Percentiles rank a stretch among this genome's conserved stretches.
phyloP scores from a whole-genome alignment of 352 stramenopile species.

The Blastocystis sp. region DNA sequence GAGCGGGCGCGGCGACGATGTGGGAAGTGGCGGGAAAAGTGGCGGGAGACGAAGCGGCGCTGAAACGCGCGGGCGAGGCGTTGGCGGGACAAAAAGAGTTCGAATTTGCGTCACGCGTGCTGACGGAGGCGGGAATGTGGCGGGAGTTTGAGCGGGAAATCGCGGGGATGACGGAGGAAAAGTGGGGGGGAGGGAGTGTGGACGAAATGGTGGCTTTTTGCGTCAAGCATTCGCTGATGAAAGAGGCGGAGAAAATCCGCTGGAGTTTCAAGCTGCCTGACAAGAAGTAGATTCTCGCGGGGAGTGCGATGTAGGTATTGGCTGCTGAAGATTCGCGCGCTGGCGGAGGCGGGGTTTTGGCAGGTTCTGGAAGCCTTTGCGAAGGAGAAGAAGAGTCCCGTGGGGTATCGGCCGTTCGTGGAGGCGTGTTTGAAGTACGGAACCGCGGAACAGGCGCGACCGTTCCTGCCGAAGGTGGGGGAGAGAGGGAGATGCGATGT shows the following conservation, averaged over 20 bases:
- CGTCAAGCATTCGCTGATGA: not conserved
- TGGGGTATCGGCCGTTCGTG: conserved; percentile 33
- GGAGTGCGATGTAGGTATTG: not conserved
- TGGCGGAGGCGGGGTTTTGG: conserved; percentile 35
- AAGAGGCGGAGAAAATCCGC: conserved; percentile 37
- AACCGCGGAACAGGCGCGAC: not conserved
- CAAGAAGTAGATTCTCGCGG: not conserved
- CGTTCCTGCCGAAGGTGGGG: conserved; percentile 15
- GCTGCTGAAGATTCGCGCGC: conserved; percentile 28
- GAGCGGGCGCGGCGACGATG: too few relatives aligned
- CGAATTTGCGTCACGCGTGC: too few relatives aligned
- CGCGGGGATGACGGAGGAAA: not conserved
- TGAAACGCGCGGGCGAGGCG: too few relatives aligned
- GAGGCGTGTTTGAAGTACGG: conserved; percentile 6
- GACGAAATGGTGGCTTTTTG: conserved; percentile 20
- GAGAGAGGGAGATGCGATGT: not conserved
- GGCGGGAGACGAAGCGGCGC: too few relatives aligned
- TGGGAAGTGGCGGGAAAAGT: too few relatives aligned
- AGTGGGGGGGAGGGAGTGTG: not conserved
- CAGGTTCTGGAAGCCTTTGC: conserved; percentile 23
- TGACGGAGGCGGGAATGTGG: too few relatives aligned
- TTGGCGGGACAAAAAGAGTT: too few relatives aligned
- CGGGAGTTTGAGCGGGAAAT: conserved; percentile 25
- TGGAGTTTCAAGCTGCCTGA: conserved; percentile 16
- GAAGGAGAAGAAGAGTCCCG: conserved; percentile 47